Conservation (phyloP, 371 early-diverging fungal species). For the Lichtheimia corymbifera region DNA sequence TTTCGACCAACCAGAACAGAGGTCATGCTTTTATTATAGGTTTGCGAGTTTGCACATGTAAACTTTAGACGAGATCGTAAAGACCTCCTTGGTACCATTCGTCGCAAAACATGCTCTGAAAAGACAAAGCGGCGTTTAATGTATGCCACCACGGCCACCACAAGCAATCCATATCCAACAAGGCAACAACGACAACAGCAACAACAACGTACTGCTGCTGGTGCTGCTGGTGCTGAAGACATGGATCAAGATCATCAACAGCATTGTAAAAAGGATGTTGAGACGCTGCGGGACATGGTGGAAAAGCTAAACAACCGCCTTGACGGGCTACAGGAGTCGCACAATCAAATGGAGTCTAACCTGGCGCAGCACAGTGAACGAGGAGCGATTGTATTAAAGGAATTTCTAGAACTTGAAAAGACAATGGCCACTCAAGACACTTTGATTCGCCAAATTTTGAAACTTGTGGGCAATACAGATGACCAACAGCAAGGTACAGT, state of each 20-base stretch:
- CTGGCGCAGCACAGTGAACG: constrained; percentile 47
- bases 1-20: no score
- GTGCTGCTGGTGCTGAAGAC: neutral
- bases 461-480: constrained; percentile 22
- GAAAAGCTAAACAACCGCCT: constrained; percentile 48
- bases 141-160: constrained; percentile 17
- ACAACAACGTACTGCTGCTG: no score
- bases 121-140: constrained; percentile 7
- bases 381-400: constrained; percentile 58
- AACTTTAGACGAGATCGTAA: constrained; percentile 66
- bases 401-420: constrained; percentile 58
- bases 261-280: neutral
- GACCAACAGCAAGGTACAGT: no score
- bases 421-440: constrained; percentile 65
- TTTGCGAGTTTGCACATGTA: constrained; percentile 82
- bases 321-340: constrained; percentile 37
- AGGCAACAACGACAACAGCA: neutral
- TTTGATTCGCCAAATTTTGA: constrained; percentile 61
- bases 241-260: neutral
- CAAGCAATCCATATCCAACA: neutral
- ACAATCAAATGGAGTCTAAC: constrained; percentile 28
- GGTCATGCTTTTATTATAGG: constrained; percentile 30
- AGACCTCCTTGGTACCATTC: constrained; percentile 68
- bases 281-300: constrained; percentile 20
- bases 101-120: constrained; percentile 53